A percentile compares a stretch with the other conserved stretches of the same genome.
Conservation (phyloP, 2,329 filamentous ascomycete species). For the Orbilia ellipsospora region DNA sequence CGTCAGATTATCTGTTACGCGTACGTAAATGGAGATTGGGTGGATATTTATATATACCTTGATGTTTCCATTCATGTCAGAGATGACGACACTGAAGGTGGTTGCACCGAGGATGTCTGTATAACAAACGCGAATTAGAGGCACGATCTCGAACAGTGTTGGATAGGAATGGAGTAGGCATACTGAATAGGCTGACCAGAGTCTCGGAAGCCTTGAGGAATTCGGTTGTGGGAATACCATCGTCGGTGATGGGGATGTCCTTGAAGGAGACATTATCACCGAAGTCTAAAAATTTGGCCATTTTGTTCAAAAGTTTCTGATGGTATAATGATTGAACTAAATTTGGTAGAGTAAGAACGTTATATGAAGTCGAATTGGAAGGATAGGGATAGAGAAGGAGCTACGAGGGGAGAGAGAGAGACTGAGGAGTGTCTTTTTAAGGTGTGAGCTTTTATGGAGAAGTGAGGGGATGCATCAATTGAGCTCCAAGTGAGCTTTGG, state of each 20-base stretch:
- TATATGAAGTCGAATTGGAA: background rate
- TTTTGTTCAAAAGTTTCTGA: background rate
- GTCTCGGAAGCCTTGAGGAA: conserved; percentile 93
- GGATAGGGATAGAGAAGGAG: background rate
- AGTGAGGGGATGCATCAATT: background rate
- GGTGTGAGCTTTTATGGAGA: background rate
- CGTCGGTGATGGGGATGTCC: conserved; percentile 76
- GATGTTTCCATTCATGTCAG: conserved; percentile 89
- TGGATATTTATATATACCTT: conserved; percentile 70
- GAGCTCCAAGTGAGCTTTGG: background rate
- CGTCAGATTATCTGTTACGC: background rate
- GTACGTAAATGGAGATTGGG: too few relatives aligned
- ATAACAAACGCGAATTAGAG: background rate
- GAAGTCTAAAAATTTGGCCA: conserved; percentile 71
- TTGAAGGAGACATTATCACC: conserved; percentile 85
- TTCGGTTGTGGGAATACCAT: conserved; percentile 80
- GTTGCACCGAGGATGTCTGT: conserved; percentile 74
- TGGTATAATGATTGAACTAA: background rate
- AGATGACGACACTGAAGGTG: conserved; percentile 91
- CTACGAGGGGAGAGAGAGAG: background rate
- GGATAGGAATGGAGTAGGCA: conserved; percentile 51
- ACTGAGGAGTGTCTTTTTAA: background rate
- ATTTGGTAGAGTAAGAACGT: too few relatives aligned
- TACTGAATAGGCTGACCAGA: conserved; percentile 87
- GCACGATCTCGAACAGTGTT: background rate